phyloP scores from a whole-genome alignment of 148 eudicot genomes.

The Rhododendron mucronatum region DNA sequence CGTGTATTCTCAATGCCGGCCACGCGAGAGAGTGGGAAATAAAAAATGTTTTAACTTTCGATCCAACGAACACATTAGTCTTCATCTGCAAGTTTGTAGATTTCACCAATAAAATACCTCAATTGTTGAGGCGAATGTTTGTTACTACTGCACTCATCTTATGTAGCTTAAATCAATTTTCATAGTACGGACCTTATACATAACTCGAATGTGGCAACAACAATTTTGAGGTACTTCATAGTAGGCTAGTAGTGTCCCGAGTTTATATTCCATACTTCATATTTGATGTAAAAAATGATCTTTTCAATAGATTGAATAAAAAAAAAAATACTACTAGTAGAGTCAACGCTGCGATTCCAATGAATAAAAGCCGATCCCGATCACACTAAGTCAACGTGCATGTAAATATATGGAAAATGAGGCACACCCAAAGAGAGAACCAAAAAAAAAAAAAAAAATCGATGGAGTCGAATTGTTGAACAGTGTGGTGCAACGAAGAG shows the following conservation, averaged over 20 bases:
- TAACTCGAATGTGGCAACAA: background rate
- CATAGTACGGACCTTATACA: too few relatives aligned
- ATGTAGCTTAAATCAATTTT: too few relatives aligned
- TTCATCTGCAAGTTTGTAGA: too few relatives aligned
- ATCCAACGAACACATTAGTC: background rate
- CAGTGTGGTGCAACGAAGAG: background rate
- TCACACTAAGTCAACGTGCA: background rate
- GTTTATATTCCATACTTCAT: too few relatives aligned
- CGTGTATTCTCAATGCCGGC: background rate
- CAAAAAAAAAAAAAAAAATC: background rate
- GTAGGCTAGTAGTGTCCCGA: too few relatives aligned
- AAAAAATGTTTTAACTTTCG: background rate
- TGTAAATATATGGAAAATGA: background rate
- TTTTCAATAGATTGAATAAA: too few relatives aligned
- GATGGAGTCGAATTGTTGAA: background rate
- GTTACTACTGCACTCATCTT: too few relatives aligned
- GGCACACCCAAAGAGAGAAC: background rate
- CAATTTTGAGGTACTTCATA: background rate
- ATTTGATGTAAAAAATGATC: too few relatives aligned
- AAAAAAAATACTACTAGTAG: too few relatives aligned
- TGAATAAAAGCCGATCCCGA: background rate
- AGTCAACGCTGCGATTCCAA: background rate
- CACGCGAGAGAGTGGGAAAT: background rate
- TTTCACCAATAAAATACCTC: too few relatives aligned
- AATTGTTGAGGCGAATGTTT: too few relatives aligned